Base-by-base conservation (phyloP, 495 filamentous ascomycete genomes). In the Jackrogersella multiformis region DNA sequence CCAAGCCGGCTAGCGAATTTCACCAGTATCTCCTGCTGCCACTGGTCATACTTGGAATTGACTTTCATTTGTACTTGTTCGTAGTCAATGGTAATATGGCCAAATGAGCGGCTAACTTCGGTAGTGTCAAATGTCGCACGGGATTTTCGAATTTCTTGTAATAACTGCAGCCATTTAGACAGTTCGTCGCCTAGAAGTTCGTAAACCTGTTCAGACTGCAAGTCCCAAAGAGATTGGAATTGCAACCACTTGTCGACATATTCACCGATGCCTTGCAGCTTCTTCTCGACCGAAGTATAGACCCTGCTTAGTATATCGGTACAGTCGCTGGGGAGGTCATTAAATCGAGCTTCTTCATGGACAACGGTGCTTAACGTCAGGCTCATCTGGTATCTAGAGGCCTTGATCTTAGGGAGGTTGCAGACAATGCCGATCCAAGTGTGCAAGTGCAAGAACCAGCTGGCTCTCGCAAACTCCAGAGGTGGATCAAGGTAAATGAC, bases 231-330 rank as follows among this genome's bases (percentile, higher is more conserved):
- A 2, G 94, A 97, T 78, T 99, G 95, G 78, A 98, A 99, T 72
- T 97, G 95, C 34, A 98, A 81, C 95, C 95, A 99, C 78, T 97
- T 93, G 72, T 97, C 91, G 9, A 98, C 91, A 74, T 98, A 99
- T 15, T 79, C 79, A 15, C 89, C 85, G 30, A 97, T 90, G 16
- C 88, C 87, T 15, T 83, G 80, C 12, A 97, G 75, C 77, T 92
- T 94, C 34, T 84, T 82, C 72, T 98, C 94, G 15, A 99, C 83
- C 1, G 87, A 87, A 21, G 79, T 82, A 73, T 97, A 97, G 1
- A 96, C 93, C 63, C 88, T 82, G 30, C 87, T 83, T 13, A 99
- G 84, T 35, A 88, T 88, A 32, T 87, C 82, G 13, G 90, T 90
- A 74, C 95, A 98, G 57, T 85, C 85, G 54, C 86, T 84, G 3